Conservation (phyloP, 106 monocot species). For the Allium fistulosum region DNA sequence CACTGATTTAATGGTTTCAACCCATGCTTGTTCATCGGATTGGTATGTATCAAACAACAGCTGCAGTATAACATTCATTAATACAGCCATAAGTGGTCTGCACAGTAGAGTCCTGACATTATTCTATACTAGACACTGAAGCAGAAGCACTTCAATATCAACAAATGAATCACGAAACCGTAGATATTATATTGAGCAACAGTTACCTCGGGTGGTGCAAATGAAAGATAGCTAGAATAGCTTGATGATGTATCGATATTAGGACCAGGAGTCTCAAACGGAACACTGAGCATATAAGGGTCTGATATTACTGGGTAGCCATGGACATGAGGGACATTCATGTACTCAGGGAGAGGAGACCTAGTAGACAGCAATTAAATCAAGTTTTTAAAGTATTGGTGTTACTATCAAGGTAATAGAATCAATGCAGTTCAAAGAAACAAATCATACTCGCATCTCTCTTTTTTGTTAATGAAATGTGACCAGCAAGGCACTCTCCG, state of each 20-base stretch:
- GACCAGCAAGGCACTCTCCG: constrained; percentile 98
- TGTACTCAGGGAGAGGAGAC: no score
- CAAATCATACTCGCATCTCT: constrained; percentile 69
- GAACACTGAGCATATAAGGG: constrained; percentile 49
- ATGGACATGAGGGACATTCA: no score
- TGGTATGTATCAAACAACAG: constrained; percentile 67
- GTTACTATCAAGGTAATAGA: no score
- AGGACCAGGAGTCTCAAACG: constrained; percentile 63
- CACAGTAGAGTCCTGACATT: no score
- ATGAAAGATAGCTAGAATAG: constrained; percentile 73
- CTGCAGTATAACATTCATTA: constrained; percentile 20
- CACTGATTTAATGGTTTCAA: constrained; percentile 85
- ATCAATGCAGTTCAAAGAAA: no score
- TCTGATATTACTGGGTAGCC: constrained; percentile 56
- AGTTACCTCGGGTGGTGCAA: constrained; percentile 74
- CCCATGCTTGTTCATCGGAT: constrained; percentile 87
- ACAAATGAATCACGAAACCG: no score
- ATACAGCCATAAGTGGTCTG: no score
- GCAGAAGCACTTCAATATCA: no score
- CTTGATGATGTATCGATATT: constrained; percentile 18
- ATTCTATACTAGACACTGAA: no score
- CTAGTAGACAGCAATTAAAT: no score
- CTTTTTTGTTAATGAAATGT: constrained; percentile 56
- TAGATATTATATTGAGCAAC: no score
- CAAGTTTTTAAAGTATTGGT: no score